A percentile compares a stretch with the other conserved stretches of the same genome.
Conservation (phyloP, 192 early-diverging fungal species). For the Piromyces finnis region DNA sequence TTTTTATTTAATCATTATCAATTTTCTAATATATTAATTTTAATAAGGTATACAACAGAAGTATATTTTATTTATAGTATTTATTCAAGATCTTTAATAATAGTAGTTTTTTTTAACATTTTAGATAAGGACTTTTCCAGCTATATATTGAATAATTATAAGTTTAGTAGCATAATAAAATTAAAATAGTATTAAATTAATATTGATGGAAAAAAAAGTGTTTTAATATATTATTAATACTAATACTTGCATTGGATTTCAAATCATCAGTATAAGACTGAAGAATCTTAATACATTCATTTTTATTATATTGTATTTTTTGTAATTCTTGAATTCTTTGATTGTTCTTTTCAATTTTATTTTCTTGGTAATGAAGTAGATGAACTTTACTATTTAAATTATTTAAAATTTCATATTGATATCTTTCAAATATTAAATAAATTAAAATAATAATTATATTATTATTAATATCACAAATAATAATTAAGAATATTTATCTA, state of each 20-base stretch:
- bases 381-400: not conserved
- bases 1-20: too few relatives aligned
- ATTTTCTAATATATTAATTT: too few relatives aligned
- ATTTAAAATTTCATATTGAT: not conserved
- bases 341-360: not conserved
- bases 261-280: not conserved
- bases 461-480: too few relatives aligned
- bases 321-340: not conserved
- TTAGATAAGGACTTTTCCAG: not conserved
- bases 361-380: not conserved
- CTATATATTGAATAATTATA: too few relatives aligned
- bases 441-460: too few relatives aligned
- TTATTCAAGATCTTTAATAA: not conserved
- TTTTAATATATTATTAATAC: too few relatives aligned
- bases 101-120: not conserved
- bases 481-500: too few relatives aligned
- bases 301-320: not conserved
- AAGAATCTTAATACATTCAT: not conserved
- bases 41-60: too few relatives aligned
- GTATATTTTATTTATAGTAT: too few relatives aligned
- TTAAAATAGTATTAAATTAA: too few relatives aligned
- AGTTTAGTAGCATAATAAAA: too few relatives aligned
- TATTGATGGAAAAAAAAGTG: too few relatives aligned
- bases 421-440: not conserved
- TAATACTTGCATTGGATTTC: not conserved